Evolutionary conservation across 78 protist species (phyloP).

Genomic region (Dictyostelium intermedium): DNA sequence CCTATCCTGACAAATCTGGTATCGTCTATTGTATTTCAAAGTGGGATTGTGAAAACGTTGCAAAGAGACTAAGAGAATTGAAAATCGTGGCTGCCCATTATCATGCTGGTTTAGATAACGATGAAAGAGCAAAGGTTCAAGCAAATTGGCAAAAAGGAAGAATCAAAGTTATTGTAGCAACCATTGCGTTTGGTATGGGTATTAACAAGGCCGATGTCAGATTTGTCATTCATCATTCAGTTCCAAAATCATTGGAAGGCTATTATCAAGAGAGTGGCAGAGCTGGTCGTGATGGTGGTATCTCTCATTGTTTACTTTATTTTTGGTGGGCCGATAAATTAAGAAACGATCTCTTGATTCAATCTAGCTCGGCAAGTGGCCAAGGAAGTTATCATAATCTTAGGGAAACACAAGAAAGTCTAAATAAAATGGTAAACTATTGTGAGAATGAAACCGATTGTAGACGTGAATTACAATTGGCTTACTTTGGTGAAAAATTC

Average conservation of each 20-base stretch:
- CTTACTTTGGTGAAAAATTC: conserved; percentile 75
- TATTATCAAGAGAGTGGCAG: conserved; percentile 97
- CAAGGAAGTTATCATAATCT: neutral
- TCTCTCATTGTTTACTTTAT: conserved; percentile 85
- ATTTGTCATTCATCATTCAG: conserved; percentile 96
- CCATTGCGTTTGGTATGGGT: conserved; percentile 99
- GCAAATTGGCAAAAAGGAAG: conserved; percentile 87
- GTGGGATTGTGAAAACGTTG: conserved; percentile 88
- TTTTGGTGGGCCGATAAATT: conserved; percentile 76
- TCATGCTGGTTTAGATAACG: conserved; percentile 89
- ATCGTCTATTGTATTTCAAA: conserved; percentile 95
- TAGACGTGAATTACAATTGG: conserved; percentile 66
- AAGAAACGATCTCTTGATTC: neutral
- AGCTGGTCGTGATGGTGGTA: conserved; percentile 96
- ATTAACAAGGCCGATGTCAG: conserved; percentile 98
- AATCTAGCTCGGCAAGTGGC: neutral
- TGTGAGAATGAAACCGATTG: conserved; percentile 87
- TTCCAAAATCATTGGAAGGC: conserved; percentile 98
- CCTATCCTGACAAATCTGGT: conserved; percentile 86
- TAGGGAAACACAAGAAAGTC: conserved; percentile 19
- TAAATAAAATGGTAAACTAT: conserved; percentile 67
- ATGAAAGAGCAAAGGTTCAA: conserved; percentile 81
- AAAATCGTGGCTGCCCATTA: conserved; percentile 64
- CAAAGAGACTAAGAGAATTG: conserved; percentile 51
- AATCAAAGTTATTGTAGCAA: conserved; percentile 92